phyloP scores from a whole-genome alignment of 768 basidiomycete genomes.

The Suillus occidentalis region DNA sequence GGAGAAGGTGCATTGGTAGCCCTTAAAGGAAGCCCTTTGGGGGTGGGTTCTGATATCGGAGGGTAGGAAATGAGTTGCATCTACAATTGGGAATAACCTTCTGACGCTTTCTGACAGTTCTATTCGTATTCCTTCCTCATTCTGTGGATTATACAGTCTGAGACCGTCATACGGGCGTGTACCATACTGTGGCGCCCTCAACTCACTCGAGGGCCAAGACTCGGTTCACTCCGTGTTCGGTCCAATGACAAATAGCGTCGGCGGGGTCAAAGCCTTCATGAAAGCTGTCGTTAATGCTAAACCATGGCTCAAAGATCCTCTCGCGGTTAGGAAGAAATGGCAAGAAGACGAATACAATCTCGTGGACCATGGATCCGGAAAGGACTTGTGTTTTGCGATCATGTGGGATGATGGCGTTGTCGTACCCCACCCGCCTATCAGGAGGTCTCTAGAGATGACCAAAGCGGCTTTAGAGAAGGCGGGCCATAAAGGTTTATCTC shows the following conservation, averaged over 20 bases:
- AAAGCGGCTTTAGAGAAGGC: constrained; percentile 56
- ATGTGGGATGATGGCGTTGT: constrained; percentile 67
- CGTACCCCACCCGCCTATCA: constrained; percentile 63
- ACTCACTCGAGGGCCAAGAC: constrained; percentile 73
- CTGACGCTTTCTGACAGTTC: constrained; percentile 43
- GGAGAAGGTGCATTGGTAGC: constrained; percentile 80
- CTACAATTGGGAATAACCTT: neutral
- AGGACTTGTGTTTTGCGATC: constrained; percentile 54
- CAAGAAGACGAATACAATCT: constrained; percentile 57
- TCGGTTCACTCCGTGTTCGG: constrained; percentile 72
- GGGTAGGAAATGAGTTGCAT: constrained; percentile 42
- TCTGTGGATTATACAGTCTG: constrained; percentile 71
- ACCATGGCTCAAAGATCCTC: constrained; percentile 70
- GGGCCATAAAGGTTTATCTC: constrained; percentile 60
- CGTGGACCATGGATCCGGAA: constrained; percentile 53
- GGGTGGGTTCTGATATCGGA: constrained; percentile 80
- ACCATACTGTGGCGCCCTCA: constrained; percentile 67
- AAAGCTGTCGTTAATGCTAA: constrained; percentile 56
- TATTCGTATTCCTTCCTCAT: constrained; percentile 65
- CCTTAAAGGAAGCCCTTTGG: constrained; percentile 45
- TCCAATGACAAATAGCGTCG: constrained; percentile 59
- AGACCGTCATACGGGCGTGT: constrained; percentile 68
- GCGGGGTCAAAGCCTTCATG: constrained; percentile 65
- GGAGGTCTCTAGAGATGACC: constrained; percentile 54
- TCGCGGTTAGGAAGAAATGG: constrained; percentile 59